Evolutionary conservation across 2,329 filamentous ascomycete species (phyloP), one percentile per base, ranked within the genome.

Genomic region (Tolypocladium ovalisporum): DNA sequence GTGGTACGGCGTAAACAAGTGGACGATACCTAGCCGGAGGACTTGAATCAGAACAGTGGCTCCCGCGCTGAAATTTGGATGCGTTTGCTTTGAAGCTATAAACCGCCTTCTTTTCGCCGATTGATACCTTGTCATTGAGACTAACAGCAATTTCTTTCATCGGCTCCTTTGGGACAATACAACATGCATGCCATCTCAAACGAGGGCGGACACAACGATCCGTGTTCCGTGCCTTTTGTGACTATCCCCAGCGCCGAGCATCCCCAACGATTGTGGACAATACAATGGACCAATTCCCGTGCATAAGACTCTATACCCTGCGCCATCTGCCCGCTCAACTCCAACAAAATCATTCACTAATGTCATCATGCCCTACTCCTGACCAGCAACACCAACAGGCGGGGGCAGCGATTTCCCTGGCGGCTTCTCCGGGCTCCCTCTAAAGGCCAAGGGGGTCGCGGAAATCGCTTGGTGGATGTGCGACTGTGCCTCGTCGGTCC

Each of bases 1-100:
- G 94, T 99, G 94, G 93, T 97, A 90, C 76, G 83, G 82, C 27
- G 89, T 96, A 22, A 97, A 97, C 68, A 90, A 95, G 67, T 97
- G 94, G 94, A 79, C 80, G 54, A 72, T 93, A 58, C 87, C 87
- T 67, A 73, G 57, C 61, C 86, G 86, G 67, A 73, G 54, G 62
- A 63, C 61, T 54, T 53, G 53, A 51, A 39, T 39, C 35, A 19
- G 19, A 22, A 22, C 47, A 13, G 12, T n/a, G 19, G 10, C 47
- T 35, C 12, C 29, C 47, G 15, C 29, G 47, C 29, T n/a, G 22
- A 63, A 36, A 22, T 37, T 36, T 35, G 27, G 15, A 8, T 22
- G 44, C 29, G 27, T 22, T 4, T 35, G 29, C 7, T 15, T 32
- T 49, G 10, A 35, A 34, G 27, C 19, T 35, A n/a, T 3, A 6